These are phyloP conservation scores for Taphrina pruni DNA, from an alignment of 1,139 yeast genomes.

Conservation along the genomic window DNA sequence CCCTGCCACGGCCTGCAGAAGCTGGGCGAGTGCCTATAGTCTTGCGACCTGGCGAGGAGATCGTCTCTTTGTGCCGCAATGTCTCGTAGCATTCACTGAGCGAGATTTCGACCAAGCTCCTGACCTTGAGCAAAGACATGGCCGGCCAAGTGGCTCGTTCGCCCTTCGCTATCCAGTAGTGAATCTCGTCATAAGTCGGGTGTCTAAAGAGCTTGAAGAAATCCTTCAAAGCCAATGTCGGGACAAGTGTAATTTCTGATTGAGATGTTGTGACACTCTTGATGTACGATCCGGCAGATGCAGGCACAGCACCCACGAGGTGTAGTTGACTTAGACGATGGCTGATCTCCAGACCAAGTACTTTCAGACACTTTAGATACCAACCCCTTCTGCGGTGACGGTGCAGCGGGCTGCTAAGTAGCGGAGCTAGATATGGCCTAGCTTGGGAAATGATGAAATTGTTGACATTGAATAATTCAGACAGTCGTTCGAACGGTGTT, in stretches of 20 bases:
- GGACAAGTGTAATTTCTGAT: conserved; percentile 74
- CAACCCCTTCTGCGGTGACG: conserved; percentile 51
- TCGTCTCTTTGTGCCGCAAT: conserved; percentile 19
- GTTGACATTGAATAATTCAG: conserved; percentile 95
- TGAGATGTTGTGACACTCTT: conserved; percentile 13
- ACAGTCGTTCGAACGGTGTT: conserved; percentile 81
- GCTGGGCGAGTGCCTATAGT: not conserved
- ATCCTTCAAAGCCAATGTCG: conserved; percentile 73
- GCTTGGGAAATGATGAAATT: conserved; percentile 97
- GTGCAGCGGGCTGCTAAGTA: conserved; percentile 79
- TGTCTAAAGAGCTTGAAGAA: conserved; percentile 77
- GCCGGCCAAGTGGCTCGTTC: conserved; percentile 95
- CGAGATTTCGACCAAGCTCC: conserved; percentile 89
- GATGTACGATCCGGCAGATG: conserved; percentile 54
- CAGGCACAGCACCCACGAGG: conserved; percentile 75
- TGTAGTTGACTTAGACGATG: conserved; percentile 83
- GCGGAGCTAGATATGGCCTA: conserved; percentile 82
- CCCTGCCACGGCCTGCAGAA: conserved; percentile 1
- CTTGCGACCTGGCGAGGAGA: not conserved
- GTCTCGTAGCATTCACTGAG: conserved; percentile 57
- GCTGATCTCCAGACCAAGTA: conserved; percentile 70
- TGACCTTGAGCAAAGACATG: conserved; percentile 79
- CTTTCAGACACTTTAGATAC: conserved; percentile 55
- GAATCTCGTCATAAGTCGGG: conserved; percentile 70
- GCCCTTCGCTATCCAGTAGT: conserved; percentile 89